A percentile compares a stretch with the other conserved stretches of the same genome.
Evolutionary conservation across 2,329 filamentous ascomycete genomes (phyloP).

Genomic region (Blastomyces percursus): DNA sequence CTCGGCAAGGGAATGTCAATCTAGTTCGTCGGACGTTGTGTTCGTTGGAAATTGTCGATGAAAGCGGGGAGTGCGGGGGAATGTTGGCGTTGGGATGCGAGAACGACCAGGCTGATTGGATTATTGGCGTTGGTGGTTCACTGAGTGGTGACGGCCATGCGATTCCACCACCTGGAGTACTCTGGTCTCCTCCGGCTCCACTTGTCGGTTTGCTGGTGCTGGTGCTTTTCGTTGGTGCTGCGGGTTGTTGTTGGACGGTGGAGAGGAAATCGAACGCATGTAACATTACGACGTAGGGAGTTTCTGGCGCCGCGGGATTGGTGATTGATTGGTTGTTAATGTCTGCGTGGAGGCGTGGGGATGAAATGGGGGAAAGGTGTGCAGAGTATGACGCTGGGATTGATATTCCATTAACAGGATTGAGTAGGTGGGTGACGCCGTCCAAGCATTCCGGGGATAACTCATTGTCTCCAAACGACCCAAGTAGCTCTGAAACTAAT

Average conservation of each 20-base stretch:
- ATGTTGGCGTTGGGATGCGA: slow-evolving; percentile 33
- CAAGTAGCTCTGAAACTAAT: slow-evolving; percentile 82
- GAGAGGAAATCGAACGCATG: slow-evolving; percentile 82
- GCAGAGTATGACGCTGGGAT: slow-evolving; percentile 91
- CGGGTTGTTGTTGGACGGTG: slow-evolving; percentile 27
- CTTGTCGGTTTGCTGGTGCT: not conserved
- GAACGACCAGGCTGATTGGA: slow-evolving; percentile 37
- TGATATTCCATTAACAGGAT: slow-evolving; percentile 70
- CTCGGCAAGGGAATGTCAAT: slow-evolving; percentile 63
- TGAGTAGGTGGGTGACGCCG: slow-evolving; percentile 84
- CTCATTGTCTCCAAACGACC: slow-evolving; percentile 92
- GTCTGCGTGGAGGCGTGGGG: slow-evolving; percentile 75
- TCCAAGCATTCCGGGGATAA: slow-evolving; percentile 93
- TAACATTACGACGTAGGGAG: slow-evolving; percentile 88
- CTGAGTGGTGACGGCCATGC: slow-evolving; percentile 21
- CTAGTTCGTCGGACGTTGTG: slow-evolving; percentile 79
- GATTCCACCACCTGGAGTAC: slow-evolving; percentile 9
- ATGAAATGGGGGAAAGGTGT: slow-evolving; percentile 81
- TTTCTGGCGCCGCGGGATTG: slow-evolving; percentile 68
- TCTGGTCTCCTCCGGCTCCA: not conserved
- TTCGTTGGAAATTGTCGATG: slow-evolving; percentile 60
- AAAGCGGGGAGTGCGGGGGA: slow-evolving; percentile 22
- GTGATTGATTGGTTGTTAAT: slow-evolving; percentile 52
- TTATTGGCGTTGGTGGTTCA: slow-evolving; percentile 28
- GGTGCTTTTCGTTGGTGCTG: not conserved